phyloP scores from a whole-genome alignment of 225 moss, liverwort and hornwort species.

The Pseudoscleropodium purum region DNA sequence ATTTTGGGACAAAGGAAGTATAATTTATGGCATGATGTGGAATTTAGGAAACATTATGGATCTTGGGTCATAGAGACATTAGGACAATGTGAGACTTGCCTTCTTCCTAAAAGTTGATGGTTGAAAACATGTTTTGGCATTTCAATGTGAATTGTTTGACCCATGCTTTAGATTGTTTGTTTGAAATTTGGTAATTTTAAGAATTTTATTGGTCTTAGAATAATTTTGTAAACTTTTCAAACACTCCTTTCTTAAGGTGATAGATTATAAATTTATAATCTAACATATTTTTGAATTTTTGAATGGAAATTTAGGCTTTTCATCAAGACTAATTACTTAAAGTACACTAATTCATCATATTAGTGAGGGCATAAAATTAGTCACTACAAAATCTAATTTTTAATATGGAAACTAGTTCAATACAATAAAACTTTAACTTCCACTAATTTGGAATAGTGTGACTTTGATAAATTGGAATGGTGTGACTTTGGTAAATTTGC shows the following conservation, averaged over 20 bases:
- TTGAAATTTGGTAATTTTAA: too few species aligned
- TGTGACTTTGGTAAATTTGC: not conserved
- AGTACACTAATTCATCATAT: too few species aligned
- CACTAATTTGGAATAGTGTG: not conserved
- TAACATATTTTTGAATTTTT: not conserved
- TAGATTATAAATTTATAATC: not conserved
- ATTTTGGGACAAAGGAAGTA: too few species aligned
- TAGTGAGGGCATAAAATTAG: not conserved
- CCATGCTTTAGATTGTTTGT: not conserved
- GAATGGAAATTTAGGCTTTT: not conserved
- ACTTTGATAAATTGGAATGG: not conserved
- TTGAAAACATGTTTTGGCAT: not conserved
- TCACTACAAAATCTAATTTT: not conserved
- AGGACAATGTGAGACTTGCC: not conserved
- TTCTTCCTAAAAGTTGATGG: not conserved
- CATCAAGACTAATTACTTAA: not conserved
- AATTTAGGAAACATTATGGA: not conserved
- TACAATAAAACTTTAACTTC: not conserved
- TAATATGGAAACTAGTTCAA: not conserved
- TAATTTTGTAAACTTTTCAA: not conserved
- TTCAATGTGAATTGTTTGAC: not conserved
- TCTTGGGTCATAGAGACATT: not conserved
- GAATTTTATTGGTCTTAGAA: not conserved
- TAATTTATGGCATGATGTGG: not conserved
- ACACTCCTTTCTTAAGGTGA: not conserved